phyloP scores from a whole-genome alignment of 768 basidiomycete genomes.

The Russula griseocarnosa region DNA sequence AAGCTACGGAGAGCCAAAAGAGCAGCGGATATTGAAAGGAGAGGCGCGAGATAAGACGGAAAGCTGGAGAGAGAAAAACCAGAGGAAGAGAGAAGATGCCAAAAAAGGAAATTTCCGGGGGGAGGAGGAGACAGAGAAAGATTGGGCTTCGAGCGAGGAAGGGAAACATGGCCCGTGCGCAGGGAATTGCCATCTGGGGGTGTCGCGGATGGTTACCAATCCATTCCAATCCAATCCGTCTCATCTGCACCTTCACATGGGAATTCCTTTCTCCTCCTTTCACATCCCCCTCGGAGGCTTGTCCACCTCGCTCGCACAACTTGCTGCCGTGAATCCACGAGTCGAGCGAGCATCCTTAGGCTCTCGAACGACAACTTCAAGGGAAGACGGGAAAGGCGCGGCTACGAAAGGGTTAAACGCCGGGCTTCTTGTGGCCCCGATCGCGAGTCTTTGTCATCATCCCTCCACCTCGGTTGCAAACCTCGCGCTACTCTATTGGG shows the following conservation, averaged over 20 bases:
- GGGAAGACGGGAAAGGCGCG: neutral
- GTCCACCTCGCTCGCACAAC: neutral
- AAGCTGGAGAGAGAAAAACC: constrained; percentile 12
- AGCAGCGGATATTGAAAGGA: neutral
- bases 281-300: neutral
- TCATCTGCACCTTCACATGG: neutral
- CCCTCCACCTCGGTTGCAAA: neutral
- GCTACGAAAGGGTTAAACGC: neutral
- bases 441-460: constrained; percentile 4
- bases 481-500: neutral
- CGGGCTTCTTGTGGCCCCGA: constrained; percentile 4
- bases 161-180: constrained; percentile 27
- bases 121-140: constrained; percentile 25
- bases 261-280: neutral
- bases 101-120: constrained; percentile 35
- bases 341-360: neutral
- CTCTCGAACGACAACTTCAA: neutral
- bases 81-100: constrained; percentile 31
- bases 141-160: constrained; percentile 7
- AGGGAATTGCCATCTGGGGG: constrained; percentile 26
- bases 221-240: neutral
- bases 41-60: constrained; percentile 6
- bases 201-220: constrained; percentile 14
- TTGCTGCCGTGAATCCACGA: neutral
- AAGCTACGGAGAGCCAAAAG: neutral